Base-by-base conservation (phyloP, 169 alveolate genomes). In the Plasmodium vivax region DNA sequence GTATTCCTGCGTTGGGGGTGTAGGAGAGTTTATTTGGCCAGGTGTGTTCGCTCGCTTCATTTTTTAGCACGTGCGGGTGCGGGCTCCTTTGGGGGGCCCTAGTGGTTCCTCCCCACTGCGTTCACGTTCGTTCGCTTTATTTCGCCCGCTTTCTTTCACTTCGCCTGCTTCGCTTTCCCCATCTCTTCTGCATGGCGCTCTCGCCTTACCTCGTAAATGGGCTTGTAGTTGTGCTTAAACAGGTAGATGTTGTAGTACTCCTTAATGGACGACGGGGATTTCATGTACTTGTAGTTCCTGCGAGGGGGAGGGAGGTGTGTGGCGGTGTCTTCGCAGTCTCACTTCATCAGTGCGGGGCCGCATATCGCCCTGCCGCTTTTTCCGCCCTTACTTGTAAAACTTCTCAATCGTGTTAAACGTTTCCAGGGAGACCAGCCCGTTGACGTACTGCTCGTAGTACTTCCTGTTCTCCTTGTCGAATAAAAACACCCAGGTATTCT, bases 211-310 rank as follows among this genome's bases (percentile, higher is more conserved):
- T 88, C 94, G 34, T 79, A 88, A 16, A 80, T 81, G 36, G 94
- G 94, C 56, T 43, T 88, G 51, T 79, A 77, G 51, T 19, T 88
- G 9, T 88, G 90, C 83, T 88, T 88, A 68, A 88, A 88, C 36
- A 88, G 94, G 41, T 88, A 88, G 34, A 88, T 88, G 38, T 88
- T 88, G 74, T 88, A 88, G 38, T 88, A 88, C 34, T 88, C 94
- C 38, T 80, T 88, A 9, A 88, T 88, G 16, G 90, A 36, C 23
- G 94, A 88, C 7, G 94, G 94, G 16, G 94, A 88, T 80, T 88
- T 88, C 94, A 88, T 71, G 51, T 88, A 88, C 47, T 88, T 88
- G 77, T 88, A 88, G 83, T 88, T 88, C 88, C 94, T 88, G 81
- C 8, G 43, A 23, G 45, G 27, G 77, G 19, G 34, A n/a, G 8